Evolutionary conservation across 1,284 basidiomycete species (phyloP).

Genomic region (Dichomitus squalens): DNA sequence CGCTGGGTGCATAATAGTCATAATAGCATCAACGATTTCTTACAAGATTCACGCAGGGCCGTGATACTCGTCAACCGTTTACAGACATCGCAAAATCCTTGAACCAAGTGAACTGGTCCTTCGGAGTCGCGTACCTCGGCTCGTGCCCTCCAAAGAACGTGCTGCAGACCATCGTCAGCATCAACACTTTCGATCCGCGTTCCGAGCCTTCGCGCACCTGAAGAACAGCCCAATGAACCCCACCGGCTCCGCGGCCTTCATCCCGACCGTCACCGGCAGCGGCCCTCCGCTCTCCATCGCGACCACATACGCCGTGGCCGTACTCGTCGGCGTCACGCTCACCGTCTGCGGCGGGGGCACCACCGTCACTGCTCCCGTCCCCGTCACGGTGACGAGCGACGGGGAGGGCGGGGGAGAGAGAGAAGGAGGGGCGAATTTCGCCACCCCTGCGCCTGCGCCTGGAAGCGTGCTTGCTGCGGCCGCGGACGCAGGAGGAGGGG

Average conservation of each 20-base stretch:
- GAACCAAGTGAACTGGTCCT: conserved; percentile 75
- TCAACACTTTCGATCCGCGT: too few relatives aligned
- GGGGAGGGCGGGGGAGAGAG: background rate
- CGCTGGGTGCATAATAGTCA: too few relatives aligned
- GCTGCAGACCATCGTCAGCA: conserved; percentile 37
- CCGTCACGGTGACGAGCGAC: background rate
- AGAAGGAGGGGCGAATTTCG: too few relatives aligned
- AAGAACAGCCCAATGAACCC: conserved; percentile 74
- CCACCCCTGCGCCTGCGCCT: too few relatives aligned
- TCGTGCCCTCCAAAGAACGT: conserved; percentile 83
- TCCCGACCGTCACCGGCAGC: background rate
- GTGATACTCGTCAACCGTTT: conserved; percentile 32
- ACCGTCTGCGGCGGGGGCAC: conserved; percentile 22
- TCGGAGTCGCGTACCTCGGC: conserved; percentile 62
- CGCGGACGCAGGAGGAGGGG: too few relatives aligned
- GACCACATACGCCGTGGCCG: conserved; percentile 23
- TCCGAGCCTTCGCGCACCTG: conserved; percentile 46
- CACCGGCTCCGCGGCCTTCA: conserved; percentile 33
- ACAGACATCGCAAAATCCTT: conserved; percentile 58
- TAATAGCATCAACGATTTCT: too few relatives aligned
- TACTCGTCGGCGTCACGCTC: conserved; percentile 22
- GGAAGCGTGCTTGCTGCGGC: too few relatives aligned
- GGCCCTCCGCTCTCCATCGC: conserved; percentile 10
- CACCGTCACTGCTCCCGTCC: conserved; percentile 16
- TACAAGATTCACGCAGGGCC: too few relatives aligned